Percentiles rank a stretch among this genome's conserved stretches.
Evolutionary conservation across 2,329 filamentous ascomycete genomes (phyloP).

Genomic region (Sphaerostilbella broomeana): DNA sequence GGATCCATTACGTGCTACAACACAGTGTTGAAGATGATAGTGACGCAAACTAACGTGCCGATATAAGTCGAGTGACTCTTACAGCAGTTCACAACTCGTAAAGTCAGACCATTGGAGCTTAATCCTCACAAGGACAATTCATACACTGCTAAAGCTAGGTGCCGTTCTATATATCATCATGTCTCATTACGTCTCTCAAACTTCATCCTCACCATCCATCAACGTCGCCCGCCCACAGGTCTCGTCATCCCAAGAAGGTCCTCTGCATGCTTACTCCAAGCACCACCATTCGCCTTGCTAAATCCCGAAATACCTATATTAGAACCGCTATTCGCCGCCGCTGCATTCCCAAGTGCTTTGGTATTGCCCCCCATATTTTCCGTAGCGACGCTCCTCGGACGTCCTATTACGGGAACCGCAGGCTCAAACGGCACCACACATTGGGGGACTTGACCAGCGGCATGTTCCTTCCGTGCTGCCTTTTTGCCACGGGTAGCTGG

Average conservation of each 20-base stretch:
- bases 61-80: no score
- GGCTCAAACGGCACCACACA: conserved; percentile 33
- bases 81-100: no score
- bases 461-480: conserved; percentile 45
- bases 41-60: no score
- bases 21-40: no score
- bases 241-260: conserved; percentile 58
- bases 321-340: no score
- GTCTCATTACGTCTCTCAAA: not conserved
- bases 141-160: no score
- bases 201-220: not conserved
- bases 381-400: not conserved
- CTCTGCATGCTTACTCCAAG: conserved; percentile 63
- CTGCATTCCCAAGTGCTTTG: conserved; percentile 3
- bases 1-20: no score
- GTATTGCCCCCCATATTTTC: not conserved
- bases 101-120: no score
- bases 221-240: conserved; percentile 31
- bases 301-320: conserved; percentile 40
- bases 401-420: conserved; percentile 13
- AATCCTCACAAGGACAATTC: no score
- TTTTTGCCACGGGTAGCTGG: conserved; percentile 48
- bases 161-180: no score
- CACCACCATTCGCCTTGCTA: conserved; percentile 48
- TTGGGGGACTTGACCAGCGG: conserved; percentile 42